Conservation (phyloP, 495 filamentous ascomycete species). For the Trichoderma reesei region DNA sequence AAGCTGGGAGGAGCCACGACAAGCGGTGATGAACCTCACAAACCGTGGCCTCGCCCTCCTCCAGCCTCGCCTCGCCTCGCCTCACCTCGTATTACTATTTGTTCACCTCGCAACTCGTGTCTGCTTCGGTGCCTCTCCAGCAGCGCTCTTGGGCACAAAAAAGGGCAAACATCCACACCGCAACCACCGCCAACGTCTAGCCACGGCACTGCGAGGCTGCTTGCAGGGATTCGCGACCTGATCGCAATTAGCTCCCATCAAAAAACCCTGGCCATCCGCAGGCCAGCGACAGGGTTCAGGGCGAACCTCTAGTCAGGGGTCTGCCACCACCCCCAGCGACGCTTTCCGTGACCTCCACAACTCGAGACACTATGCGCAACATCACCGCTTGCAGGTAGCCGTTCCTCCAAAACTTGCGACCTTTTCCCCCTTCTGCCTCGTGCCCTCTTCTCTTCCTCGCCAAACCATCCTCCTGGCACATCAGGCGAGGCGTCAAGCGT, state of each 20-base stretch:
- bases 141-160: not conserved
- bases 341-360: constrained; percentile 7
- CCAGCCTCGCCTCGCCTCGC: not conserved
- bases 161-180: not conserved
- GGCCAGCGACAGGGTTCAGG: not conserved
- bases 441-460: not conserved
- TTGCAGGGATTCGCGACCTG: not conserved
- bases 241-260: constrained; percentile 7
- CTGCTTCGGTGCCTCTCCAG: not conserved
- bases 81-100: constrained; percentile 8
- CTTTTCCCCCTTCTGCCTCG: constrained; percentile 9
- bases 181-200: constrained; percentile 3
- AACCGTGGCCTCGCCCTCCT: too few relatives aligned
- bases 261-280: not conserved
- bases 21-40: too few relatives aligned
- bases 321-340: not conserved
- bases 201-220: constrained; percentile 4
- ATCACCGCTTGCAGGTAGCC: constrained; percentile 14
- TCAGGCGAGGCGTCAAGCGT: constrained; percentile 3
- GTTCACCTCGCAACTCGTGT: not conserved
- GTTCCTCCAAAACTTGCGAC: constrained; percentile 15
- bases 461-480: not conserved
- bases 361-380: constrained; percentile 41
- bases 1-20: too few relatives aligned
- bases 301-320: not conserved